Base-by-base conservation (phyloP, 2,329 filamentous ascomycete genomes). In the Ilyonectria destructans region DNA sequence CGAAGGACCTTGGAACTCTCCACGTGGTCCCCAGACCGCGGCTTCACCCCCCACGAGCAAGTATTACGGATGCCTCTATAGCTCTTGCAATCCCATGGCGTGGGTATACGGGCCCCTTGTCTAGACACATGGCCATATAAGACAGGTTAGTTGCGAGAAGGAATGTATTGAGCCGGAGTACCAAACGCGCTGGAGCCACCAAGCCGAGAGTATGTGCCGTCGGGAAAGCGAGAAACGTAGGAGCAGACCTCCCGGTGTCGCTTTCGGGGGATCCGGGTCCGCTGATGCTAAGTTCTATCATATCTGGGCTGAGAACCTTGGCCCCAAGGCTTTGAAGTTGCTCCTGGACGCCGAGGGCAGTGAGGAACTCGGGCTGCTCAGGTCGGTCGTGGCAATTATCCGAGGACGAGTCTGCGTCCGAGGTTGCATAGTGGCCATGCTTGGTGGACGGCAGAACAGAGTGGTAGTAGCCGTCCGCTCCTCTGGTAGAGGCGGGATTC, bases 31-130 rank as follows among this genome's bases (percentile, higher is more conserved):
- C 46, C 4, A 19, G 26, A 17, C 51, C 15, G 37, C 21, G 19
- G 17, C 29, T 19, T 35, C 51, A 54, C 29, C 51, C 29, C 15
- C 17, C 51, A 54, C 51, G 29, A 33, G 51, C 59, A 19, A 56
- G 26, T 21, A 62, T 49, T n/a, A 62, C 49, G 29, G 59, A 62
- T 29, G 59, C 59, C 26, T 56, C 51, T 19, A 62, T 40, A 6
- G 51, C 59, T 19, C 43, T 48, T 1, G 59, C 59, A 56, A 62
- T 33, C 59, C 23, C 59, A 31, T 35, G 58, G 9, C 59, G 51
- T 7, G 59, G 59, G 40, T 62, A 49, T 15, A 62, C 51, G 12
- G 59, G 59, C 26, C 59, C 59, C 51, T 56, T 55, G 3, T 37
- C 59, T 13, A 56, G n/a, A 26, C 59, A 62, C 49, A 19, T 62